These are phyloP conservation scores for Copromyces sp. DNA, from an alignment of 495 filamentous ascomycete species.

Conservation along the genomic window DNA sequence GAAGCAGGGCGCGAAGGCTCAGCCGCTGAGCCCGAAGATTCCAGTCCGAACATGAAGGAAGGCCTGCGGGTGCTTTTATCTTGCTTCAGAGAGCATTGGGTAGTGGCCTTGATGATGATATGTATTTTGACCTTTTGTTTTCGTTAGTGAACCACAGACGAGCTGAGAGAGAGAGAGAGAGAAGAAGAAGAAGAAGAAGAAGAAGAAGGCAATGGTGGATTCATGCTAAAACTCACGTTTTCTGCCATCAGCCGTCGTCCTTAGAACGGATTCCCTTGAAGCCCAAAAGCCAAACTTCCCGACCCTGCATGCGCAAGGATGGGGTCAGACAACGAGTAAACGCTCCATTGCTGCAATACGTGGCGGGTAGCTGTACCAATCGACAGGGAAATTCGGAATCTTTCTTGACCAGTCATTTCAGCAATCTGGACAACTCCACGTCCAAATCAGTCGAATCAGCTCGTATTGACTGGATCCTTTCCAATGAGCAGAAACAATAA, in stretches of 20 bases:
- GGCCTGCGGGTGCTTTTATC: neutral
- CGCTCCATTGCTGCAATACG: neutral
- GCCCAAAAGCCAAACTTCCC: neutral
- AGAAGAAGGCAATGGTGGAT: neutral
- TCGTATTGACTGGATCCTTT: neutral
- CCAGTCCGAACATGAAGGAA: neutral
- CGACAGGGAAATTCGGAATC: neutral
- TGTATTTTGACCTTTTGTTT: neutral
- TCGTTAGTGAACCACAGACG: neutral
- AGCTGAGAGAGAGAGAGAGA: neutral
- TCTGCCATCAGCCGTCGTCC: neutral
- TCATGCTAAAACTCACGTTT: neutral
- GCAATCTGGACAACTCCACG: neutral
- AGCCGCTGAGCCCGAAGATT: neutral
- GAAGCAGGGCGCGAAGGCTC: neutral
- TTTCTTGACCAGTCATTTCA: neutral
- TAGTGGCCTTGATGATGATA: neutral
- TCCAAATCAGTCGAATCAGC: neutral
- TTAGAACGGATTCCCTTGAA: neutral
- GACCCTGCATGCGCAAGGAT: neutral
- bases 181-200: neutral
- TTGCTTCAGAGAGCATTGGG: neutral
- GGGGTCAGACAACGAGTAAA: neutral
- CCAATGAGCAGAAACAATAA: neutral
- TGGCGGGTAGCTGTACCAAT: neutral